phyloP scores from a whole-genome alignment of 129 eudicot species.

The Rutidosis leptorrhynchoides region DNA sequence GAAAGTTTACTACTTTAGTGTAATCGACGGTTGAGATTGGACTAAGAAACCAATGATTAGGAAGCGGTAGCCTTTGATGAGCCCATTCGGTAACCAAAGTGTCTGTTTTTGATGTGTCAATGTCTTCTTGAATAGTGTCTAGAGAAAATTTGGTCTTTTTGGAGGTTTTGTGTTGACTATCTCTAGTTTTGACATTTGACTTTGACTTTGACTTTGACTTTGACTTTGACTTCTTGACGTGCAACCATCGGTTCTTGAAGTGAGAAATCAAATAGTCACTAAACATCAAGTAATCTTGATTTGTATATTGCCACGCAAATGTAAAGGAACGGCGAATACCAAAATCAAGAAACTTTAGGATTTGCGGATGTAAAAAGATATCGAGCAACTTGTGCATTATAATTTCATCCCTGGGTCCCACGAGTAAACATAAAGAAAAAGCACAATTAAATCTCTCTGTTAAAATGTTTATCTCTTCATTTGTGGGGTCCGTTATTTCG shows the following conservation, averaged over 20 bases:
- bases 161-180: conserved; percentile 21
- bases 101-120: conserved; percentile 28
- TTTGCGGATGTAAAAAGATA: conserved; percentile 50
- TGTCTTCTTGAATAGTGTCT: conserved; percentile 77
- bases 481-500: conserved; percentile 24
- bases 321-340: conserved; percentile 44
- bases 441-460: conserved; percentile 55
- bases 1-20: conserved; percentile 35
- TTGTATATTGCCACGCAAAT: conserved; percentile 48
- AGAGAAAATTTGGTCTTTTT: conserved; percentile 44
- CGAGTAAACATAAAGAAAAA: conserved; percentile 41
- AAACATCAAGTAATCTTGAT: conserved; percentile 53
- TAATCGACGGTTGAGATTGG: conserved; percentile 51
- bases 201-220: conserved; percentile 47
- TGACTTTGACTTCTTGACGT: conserved; percentile 45
- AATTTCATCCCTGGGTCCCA: conserved; percentile 59
- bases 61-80: conserved; percentile 83
- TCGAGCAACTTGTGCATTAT: conserved; percentile 51
- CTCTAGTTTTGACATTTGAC: conserved; percentile 26
- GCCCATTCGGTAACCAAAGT: conserved; percentile 80
- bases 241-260: conserved; percentile 73
- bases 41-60: conserved; percentile 84
- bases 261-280: conserved; percentile 58
- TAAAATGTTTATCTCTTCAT: conserved; percentile 36
- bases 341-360: conserved; percentile 55